Conservation (phyloP, 2,329 filamentous ascomycete species). For the Leptographium wingfieldii region DNA sequence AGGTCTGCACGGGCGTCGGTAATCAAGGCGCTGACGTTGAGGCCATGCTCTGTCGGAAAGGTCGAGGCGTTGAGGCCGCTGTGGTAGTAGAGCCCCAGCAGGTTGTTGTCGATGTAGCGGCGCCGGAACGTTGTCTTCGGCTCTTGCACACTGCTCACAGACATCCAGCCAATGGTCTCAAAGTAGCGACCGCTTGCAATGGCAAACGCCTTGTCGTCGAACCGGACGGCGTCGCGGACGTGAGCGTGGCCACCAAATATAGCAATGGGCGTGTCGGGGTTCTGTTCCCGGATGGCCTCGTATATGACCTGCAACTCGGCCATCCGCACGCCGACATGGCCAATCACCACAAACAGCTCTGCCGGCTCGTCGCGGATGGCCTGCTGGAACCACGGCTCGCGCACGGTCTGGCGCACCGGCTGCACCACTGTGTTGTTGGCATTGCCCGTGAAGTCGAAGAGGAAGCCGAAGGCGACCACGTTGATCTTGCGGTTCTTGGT, state of each 20-base stretch:
- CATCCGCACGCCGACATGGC: conserved; percentile 74
- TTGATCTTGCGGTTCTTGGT: conserved; percentile 80
- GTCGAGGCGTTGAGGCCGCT: conserved; percentile 56
- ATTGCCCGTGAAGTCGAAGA: conserved; percentile 88
- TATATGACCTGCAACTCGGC: conserved; percentile 68
- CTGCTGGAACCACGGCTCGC: conserved; percentile 78
- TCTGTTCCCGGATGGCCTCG: conserved; percentile 60
- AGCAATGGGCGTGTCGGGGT: conserved; percentile 74
- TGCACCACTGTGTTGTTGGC: conserved; percentile 83
- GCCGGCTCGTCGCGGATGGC: conserved; percentile 66
- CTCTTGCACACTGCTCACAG: conserved; percentile 32
- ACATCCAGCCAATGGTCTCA: conserved; percentile 92
- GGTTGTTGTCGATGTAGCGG: conserved; percentile 88
- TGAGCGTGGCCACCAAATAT: conserved; percentile 89
- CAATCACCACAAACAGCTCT: conserved; percentile 76
- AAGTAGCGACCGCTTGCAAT: conserved; percentile 85
- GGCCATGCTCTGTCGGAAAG: conserved; percentile 66
- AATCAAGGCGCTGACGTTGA: conserved; percentile 59
- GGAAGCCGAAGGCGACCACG: conserved; percentile 81
- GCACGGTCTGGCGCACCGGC: conserved; percentile 64
- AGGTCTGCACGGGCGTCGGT: conserved; percentile 55
- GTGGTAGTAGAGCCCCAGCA: conserved; percentile 74
- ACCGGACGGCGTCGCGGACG: conserved; percentile 71
- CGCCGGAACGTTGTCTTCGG: conserved; percentile 46
- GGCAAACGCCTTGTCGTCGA: conserved; percentile 65